Percentiles rank a stretch among this genome's conserved stretches.
phyloP scores from a whole-genome alignment of 2,329 filamentous ascomycete genomes.

The Amylocarpus encephaloides region DNA sequence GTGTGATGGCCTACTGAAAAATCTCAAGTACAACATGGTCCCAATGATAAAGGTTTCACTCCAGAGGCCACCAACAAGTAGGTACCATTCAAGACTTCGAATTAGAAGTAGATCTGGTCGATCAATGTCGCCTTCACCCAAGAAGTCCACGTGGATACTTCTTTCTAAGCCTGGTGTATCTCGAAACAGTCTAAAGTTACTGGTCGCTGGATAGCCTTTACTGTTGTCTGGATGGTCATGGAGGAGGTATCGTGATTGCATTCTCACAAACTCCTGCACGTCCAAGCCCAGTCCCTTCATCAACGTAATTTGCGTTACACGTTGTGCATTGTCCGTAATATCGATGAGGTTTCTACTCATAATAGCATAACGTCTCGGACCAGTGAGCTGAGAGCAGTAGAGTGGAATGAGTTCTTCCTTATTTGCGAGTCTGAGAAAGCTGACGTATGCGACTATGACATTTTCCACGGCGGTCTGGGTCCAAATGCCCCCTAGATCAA shows the following conservation, averaged over 20 bases:
- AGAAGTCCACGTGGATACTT: constrained; percentile 61
- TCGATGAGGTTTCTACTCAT: constrained; percentile 73
- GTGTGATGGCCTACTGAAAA: constrained; percentile 61
- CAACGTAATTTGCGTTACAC: constrained; percentile 62
- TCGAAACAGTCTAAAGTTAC: constrained; percentile 45
- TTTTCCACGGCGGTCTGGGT: constrained; percentile 50
- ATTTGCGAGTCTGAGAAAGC: constrained; percentile 64
- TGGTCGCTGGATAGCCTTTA: constrained; percentile 36
- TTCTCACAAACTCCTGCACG: constrained; percentile 63
- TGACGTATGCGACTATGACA: constrained; percentile 75
- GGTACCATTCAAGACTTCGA: constrained; percentile 77
- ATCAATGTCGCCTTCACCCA: constrained; percentile 57
- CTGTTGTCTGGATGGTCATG: constrained; percentile 40
- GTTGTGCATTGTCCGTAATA: constrained; percentile 58
- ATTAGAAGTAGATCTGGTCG: constrained; percentile 66
- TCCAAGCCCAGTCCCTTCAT: constrained; percentile 72
- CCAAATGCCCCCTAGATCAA: constrained; percentile 38
- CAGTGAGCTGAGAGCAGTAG: constrained; percentile 74
- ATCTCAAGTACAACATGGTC: constrained; percentile 70
- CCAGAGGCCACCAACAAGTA: constrained; percentile 68
- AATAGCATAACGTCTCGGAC: constrained; percentile 58
- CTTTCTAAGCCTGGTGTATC: constrained; percentile 36
- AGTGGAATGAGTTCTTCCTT: constrained; percentile 76
- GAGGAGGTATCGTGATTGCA: constrained; percentile 53
- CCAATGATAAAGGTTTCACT: constrained; percentile 62